phyloP scores from a whole-genome alignment of 495 filamentous ascomycete species.

The Pseudevernia furfuracea region DNA sequence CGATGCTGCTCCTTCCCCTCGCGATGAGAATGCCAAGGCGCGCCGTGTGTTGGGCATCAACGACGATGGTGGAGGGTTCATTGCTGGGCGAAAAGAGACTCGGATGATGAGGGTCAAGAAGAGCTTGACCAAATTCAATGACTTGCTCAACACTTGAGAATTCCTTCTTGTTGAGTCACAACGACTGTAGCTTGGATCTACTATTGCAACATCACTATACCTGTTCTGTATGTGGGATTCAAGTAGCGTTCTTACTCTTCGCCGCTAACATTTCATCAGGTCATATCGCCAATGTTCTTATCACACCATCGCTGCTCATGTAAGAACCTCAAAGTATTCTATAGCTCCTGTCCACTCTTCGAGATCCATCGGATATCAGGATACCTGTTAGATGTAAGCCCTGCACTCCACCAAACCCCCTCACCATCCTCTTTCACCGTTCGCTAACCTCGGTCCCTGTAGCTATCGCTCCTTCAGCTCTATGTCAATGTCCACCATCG shows the following conservation, averaged over 20 bases:
- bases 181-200: not conserved
- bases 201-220: not conserved
- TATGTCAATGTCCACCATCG: not conserved
- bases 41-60: conserved; percentile 17
- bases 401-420: not conserved
- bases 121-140: conserved; percentile 8
- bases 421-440: not conserved
- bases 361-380: not conserved
- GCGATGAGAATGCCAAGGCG: conserved; percentile 12
- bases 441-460: not conserved
- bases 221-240: not conserved
- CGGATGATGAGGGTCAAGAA: conserved; percentile 6
- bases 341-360: not conserved
- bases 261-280: not conserved
- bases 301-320: not conserved
- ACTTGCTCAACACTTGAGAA: not conserved
- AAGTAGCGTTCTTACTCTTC: too few relatives aligned
- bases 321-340: not conserved
- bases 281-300: not conserved
- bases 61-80: conserved; percentile 9
- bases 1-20: not conserved
- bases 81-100: conserved; percentile 4
- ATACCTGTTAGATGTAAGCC: not conserved
- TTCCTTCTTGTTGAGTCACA: not conserved
- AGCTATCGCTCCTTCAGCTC: conserved; percentile 5